Percentiles rank a stretch among this genome's conserved stretches.
phyloP scores from a whole-genome alignment of 2,329 filamentous ascomycete genomes.

The Trichoderma pleuroti region DNA sequence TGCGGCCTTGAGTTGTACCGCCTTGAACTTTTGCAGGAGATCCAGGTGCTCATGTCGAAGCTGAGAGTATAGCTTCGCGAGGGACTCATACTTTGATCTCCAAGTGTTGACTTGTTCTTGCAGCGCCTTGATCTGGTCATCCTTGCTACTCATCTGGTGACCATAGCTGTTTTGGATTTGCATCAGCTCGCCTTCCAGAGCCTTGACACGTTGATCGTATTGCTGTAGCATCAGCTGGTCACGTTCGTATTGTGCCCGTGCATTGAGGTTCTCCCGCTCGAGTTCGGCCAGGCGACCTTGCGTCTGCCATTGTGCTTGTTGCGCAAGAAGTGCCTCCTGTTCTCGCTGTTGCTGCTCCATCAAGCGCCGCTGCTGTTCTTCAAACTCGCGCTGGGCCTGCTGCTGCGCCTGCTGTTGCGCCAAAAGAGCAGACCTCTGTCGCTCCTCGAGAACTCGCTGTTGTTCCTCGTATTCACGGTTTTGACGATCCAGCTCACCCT shows the following conservation, averaged over 20 bases:
- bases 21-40: slow-evolving; percentile 92
- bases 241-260: slow-evolving; percentile 91
- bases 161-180: slow-evolving; percentile 80
- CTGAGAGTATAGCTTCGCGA: slow-evolving; percentile 96
- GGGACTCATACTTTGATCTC: slow-evolving; percentile 92
- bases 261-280: slow-evolving; percentile 91
- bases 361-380: slow-evolving; percentile 85
- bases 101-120: slow-evolving; percentile 98
- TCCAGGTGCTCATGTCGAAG: slow-evolving; percentile 92
- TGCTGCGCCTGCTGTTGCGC: slow-evolving; percentile 79
- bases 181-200: slow-evolving; percentile 78
- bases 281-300: slow-evolving; percentile 94
- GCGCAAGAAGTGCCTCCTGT: slow-evolving; percentile 81
- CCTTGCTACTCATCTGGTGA: slow-evolving; percentile 82
- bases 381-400: slow-evolving; percentile 90
- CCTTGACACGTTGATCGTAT: slow-evolving; percentile 92
- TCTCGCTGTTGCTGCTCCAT: slow-evolving; percentile 87
- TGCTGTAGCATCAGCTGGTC: slow-evolving; percentile 96
- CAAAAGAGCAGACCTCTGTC: slow-evolving; percentile 75
- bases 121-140: slow-evolving; percentile 87
- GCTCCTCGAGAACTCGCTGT: slow-evolving; percentile 81
- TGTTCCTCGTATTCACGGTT: slow-evolving; percentile 95
- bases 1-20: slow-evolving; percentile 90
- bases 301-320: slow-evolving; percentile 90
- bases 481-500: slow-evolving; percentile 82